Base-by-base conservation (phyloP, 1,139 yeast genomes). In the Lizanozyma gosingica region DNA sequence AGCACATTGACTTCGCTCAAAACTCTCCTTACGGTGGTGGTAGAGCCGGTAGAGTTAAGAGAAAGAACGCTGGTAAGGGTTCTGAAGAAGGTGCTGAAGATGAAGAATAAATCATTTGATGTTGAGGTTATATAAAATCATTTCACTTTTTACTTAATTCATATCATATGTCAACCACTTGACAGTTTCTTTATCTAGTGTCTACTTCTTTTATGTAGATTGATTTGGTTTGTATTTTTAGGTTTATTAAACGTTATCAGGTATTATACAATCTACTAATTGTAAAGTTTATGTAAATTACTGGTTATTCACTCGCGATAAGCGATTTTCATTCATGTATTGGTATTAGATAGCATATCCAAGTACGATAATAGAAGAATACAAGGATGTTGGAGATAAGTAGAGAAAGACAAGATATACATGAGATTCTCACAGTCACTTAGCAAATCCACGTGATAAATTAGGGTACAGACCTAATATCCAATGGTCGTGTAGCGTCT, bases 21-120 rank as follows among this genome's bases (percentile, higher is more conserved):
- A 87, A 86, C 72, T 92, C 98, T 57, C 98, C 99, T 73, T 92
- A 86, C 87, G 98, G 98, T 71, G 98, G 98, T 78, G 98, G 97
- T 62, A 92, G 98, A 80, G 94, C 98, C 61, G 99, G 99, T 73
- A 94, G 98, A 82, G 95, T 87, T 65, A 94, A 94, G 83, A 88
- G 98, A 86, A 90, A 80, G 78, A 80, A 84, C 81, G 85, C 83
- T 70, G 81, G 74, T 67, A 81, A 78, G 70, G 63, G 66, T 51
- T 57, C 67, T 43, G 48, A 47, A 37, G 70, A 65, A 52, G 80
- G 67, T 57, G 78, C 65, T 55, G 88, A 66, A 49, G 92, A 67
- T 44, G 44, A 43, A 51, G 77, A 74, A 63, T 75, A 76, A 72
- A 62, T 61, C 51, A 52, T 43, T 54, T 51, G 48, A 40, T 35